Evolutionary conservation across 768 basidiomycete genomes (phyloP), one percentile per base, ranked within the genome.

Genomic region (Hydnomerulius pinastri): DNA sequence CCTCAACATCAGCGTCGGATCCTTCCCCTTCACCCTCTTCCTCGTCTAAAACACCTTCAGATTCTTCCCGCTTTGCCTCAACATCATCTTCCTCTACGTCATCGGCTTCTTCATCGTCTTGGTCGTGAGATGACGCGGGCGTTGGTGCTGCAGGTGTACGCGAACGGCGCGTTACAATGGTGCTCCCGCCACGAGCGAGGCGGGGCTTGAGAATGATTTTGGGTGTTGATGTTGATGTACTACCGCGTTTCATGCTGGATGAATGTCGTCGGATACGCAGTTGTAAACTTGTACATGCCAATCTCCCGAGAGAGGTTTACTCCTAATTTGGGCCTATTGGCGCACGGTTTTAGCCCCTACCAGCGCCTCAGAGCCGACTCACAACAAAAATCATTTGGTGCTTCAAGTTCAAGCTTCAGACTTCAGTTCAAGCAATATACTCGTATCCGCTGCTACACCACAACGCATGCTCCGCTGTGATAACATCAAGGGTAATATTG

Each of bases 131-230:
- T 17, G 57, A 54, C 4, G 41, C 4, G 6, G 54, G 58, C 0
- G 56, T 55, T 20, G 54, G 58, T 21, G 55, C 12, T 35, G 39
- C 47, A 7, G 68, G 66, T 0, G 63, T 64, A 38, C 50, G 9
- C 20, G 65, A 64, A 28, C 52, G 51, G 1, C 65, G 63, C 2
- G 66, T 54, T 21, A 60, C 60, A 54, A 65, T 62, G 15, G 54
- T 67, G 2, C 51, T 61, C 2, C 58, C 54, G 7, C 64, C 65
- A 36, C 61, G 67, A 15, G 62, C 63, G 10, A 66, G 53, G 27
- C 70, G 72, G 2, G 73, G 73, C 41, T 71, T 75, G 50, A 73
- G 72, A 9, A 73, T 75, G 36, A 75, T 75, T 64, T 72, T 75
- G 21, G 59, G 68, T 12, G 47, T 55, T 15, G 59, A 51, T 4